These are phyloP conservation scores for Talaromyces verruculosus DNA, from an alignment of 2,329 filamentous ascomycete species.

Conservation along the genomic window DNA sequence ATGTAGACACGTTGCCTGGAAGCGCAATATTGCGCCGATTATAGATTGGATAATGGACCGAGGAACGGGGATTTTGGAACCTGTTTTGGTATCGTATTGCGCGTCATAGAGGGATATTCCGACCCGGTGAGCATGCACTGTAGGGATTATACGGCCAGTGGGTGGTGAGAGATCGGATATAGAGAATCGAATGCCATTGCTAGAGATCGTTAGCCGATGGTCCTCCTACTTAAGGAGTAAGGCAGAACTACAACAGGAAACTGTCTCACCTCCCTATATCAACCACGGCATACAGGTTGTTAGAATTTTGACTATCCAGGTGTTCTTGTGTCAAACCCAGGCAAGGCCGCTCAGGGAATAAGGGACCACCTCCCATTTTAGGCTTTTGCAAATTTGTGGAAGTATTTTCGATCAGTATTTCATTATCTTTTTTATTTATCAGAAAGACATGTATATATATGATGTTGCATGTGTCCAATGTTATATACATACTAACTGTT, in stretches of 20 bases:
- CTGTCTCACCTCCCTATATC: constrained; percentile 42
- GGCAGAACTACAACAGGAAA: neutral
- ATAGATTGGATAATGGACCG: constrained; percentile 63
- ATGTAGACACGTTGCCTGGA: constrained; percentile 67
- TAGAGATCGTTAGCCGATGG: constrained; percentile 19
- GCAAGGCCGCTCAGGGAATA: constrained; percentile 7
- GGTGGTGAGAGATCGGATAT: constrained; percentile 75
- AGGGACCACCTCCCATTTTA: constrained; percentile 9
- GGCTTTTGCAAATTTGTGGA: neutral
- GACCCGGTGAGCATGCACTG: constrained; percentile 73
- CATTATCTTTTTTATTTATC: neutral
- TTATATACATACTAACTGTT: neutral
- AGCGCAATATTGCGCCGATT: constrained; percentile 64
- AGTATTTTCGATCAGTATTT: neutral
- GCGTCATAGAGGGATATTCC: constrained; percentile 87
- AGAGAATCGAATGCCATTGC: constrained; percentile 91
- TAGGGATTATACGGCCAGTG: constrained; percentile 69
- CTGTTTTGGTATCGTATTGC: constrained; percentile 50
- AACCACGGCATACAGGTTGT: constrained; percentile 36
- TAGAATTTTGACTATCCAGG: neutral
- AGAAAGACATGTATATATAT: neutral
- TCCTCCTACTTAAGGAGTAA: neutral
- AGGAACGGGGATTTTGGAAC: constrained; percentile 54
- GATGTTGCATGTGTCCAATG: neutral
- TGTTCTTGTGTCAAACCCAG: neutral